Evolutionary conservation across 345 rosid genomes (phyloP).

Genomic region (Melaleuca quinquenervia): DNA sequence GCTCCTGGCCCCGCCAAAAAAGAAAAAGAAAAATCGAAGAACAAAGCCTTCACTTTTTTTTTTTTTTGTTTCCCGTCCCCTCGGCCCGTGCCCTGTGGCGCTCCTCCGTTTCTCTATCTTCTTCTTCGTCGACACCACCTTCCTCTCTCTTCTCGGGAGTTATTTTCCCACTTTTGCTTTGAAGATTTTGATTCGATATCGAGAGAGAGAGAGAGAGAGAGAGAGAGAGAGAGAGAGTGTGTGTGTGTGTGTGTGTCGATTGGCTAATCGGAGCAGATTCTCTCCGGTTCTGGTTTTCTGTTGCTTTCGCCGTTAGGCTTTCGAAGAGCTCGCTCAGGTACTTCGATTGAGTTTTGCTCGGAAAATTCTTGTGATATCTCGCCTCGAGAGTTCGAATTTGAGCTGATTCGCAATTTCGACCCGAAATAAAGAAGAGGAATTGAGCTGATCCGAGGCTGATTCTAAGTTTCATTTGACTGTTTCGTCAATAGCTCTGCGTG

Average conservation of each 20-base stretch:
- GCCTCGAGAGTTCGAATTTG: background rate
- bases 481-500: background rate
- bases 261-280: background rate
- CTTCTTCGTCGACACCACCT: background rate
- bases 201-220: background rate
- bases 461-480: background rate
- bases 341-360: background rate
- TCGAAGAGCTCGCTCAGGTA: background rate
- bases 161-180: background rate
- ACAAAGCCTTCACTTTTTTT: background rate
- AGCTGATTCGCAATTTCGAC: background rate
- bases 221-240: background rate
- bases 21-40: background rate
- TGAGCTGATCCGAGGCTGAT: background rate
- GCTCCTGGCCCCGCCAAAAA: conserved; percentile 3
- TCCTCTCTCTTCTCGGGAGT: background rate
- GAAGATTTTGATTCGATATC: conserved; percentile 1
- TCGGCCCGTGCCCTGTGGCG: background rate
- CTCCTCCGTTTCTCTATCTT: background rate
- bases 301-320: background rate
- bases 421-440: background rate
- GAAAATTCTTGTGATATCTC: background rate
- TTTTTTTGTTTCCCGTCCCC: background rate
- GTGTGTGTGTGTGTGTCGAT: too few relatives aligned
- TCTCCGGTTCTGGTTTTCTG: too few relatives aligned